phyloP scores from a whole-genome alignment of 1,284 basidiomycete genomes.

The Macrocystidia cucumis region DNA sequence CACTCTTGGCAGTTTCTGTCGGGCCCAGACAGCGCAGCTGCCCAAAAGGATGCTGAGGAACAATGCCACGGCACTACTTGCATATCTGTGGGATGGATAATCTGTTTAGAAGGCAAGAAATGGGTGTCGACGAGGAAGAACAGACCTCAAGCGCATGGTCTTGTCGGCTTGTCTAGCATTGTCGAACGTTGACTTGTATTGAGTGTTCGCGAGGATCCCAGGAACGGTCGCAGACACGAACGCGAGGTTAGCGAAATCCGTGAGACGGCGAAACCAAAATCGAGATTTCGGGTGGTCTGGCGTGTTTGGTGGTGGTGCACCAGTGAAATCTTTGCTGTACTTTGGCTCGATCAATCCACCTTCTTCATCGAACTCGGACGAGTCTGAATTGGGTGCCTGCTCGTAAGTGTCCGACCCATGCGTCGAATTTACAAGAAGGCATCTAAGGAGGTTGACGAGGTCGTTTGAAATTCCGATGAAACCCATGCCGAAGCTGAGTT shows the following conservation, averaged over 20 bases:
- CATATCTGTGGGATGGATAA: constrained; percentile 14
- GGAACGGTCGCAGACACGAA: constrained; percentile 19
- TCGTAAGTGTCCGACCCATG: constrained; percentile 19
- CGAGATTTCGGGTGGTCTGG: constrained; percentile 17
- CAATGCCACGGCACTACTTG: constrained; percentile 16
- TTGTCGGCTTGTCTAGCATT: background rate
- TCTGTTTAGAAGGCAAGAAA: background rate
- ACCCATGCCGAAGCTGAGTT: constrained; percentile 21
- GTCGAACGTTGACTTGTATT: constrained; percentile 1
- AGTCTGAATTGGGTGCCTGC: constrained; percentile 17
- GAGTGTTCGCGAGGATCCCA: constrained; percentile 16
- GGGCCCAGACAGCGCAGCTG: constrained; percentile 13
- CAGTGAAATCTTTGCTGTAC: constrained; percentile 2
- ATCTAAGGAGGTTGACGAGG: constrained; percentile 19
- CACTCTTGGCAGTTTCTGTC: constrained; percentile 14
- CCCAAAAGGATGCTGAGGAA: constrained; percentile 14
- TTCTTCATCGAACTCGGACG: constrained; percentile 9
- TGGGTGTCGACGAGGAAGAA: background rate
- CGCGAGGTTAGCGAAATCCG: constrained; percentile 12
- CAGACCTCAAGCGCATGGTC: constrained; percentile 7
- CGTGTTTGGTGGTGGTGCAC: constrained; percentile 2
- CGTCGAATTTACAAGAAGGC: constrained; percentile 23
- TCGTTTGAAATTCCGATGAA: constrained; percentile 22
- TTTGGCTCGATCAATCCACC: constrained; percentile 9
- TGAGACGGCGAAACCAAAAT: constrained; percentile 13